phyloP scores from a whole-genome alignment of 805 yeast species.

The Maudiozyma bulderi region DNA sequence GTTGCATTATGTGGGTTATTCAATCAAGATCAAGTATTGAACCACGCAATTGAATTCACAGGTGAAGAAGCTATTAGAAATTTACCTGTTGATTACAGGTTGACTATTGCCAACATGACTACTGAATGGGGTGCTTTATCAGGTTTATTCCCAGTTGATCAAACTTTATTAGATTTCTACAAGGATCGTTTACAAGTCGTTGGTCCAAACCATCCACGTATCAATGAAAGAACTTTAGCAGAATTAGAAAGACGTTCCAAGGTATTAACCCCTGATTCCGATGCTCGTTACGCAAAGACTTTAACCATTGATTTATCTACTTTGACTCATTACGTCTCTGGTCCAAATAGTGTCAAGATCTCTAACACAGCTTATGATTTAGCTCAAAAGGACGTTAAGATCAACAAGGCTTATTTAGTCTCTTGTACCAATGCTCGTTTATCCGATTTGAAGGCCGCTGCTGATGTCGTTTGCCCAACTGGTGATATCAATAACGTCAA shows the following conservation, averaged over 20 bases:
- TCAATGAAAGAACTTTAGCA: slow-evolving; percentile 53
- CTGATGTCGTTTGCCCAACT: slow-evolving; percentile 55
- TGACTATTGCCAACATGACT: slow-evolving; percentile 95
- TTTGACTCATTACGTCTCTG: slow-evolving; percentile 81
- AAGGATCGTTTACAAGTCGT: slow-evolving; percentile 41
- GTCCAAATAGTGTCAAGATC: slow-evolving; percentile 95
- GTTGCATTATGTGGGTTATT: slow-evolving; percentile 91
- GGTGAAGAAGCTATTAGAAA: slow-evolving; percentile 71
- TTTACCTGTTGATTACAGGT: slow-evolving; percentile 69
- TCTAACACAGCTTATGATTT: slow-evolving; percentile 70
- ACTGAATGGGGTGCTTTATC: slow-evolving; percentile 98
- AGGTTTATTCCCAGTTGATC: slow-evolving; percentile 95
- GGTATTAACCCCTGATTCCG: slow-evolving; percentile 46
- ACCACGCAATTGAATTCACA: slow-evolving; percentile 88
- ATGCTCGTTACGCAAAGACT: slow-evolving; percentile 83
- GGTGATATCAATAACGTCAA: slow-evolving; percentile 29
- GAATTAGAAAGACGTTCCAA: slow-evolving; percentile 15
- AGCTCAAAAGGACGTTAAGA: slow-evolving; percentile 59
- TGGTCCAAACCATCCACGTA: slow-evolving; percentile 75
- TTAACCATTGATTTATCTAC: slow-evolving; percentile 71
- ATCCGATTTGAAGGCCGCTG: slow-evolving; percentile 90
- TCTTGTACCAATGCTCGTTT: slow-evolving; percentile 94
- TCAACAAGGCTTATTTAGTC: slow-evolving; percentile 93
- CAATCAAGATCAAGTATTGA: slow-evolving; percentile 85
- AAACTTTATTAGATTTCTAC: slow-evolving; percentile 69